These are phyloP conservation scores for Ogataea degrootiae DNA, from an alignment of 805 yeast genomes.

Conservation along the genomic window DNA sequence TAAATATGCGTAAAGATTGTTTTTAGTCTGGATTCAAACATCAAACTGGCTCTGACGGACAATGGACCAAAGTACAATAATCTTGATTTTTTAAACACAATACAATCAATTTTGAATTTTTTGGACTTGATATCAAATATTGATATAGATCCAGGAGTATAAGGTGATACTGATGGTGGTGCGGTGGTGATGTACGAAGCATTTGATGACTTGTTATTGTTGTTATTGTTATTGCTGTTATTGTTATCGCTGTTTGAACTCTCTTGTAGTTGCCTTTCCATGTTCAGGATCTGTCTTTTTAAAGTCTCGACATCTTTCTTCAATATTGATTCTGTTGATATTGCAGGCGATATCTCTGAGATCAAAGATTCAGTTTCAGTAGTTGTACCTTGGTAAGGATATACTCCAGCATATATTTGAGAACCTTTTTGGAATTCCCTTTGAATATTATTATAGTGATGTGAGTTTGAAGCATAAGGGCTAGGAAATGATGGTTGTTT, in stretches of 20 bases:
- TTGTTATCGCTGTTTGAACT: background rate
- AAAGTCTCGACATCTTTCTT: slow-evolving; percentile 8
- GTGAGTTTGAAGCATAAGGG: background rate
- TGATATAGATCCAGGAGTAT: background rate
- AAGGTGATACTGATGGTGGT: background rate
- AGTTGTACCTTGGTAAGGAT: background rate
- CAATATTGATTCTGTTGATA: slow-evolving; percentile 2
- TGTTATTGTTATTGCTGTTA: background rate
- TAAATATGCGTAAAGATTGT: background rate
- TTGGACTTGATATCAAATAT: slow-evolving; percentile 5
- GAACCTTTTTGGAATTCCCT: background rate
- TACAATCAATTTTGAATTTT: slow-evolving; percentile 5
- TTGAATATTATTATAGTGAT: background rate
- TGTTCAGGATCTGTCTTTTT: slow-evolving; percentile 6
- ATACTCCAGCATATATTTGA: background rate
- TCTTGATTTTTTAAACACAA: slow-evolving; percentile 11
- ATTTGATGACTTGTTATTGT: background rate
- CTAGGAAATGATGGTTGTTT: background rate
- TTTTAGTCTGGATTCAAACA: slow-evolving; percentile 1
- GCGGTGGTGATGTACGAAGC: too few species aligned
- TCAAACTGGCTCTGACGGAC: slow-evolving; percentile 9
- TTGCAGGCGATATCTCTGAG: background rate
- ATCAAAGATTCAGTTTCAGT: background rate
- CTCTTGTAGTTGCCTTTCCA: slow-evolving; percentile 5
- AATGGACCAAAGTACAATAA: slow-evolving; percentile 9